phyloP scores from a whole-genome alignment of 2,329 filamentous ascomycete species.

The Aspergillus niger region DNA sequence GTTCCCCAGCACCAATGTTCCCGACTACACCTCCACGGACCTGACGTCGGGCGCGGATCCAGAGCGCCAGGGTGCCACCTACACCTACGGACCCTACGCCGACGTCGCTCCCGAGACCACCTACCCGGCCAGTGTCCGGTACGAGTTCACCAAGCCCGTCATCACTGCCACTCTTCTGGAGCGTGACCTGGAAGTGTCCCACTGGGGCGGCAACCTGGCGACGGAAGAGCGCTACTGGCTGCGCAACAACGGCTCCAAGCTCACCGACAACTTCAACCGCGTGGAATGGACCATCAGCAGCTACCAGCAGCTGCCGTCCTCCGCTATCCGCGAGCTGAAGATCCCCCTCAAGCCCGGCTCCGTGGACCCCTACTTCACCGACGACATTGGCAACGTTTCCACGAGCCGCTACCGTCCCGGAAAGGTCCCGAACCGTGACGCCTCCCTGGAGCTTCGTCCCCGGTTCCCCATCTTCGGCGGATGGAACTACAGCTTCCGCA shows the following conservation, averaged over 20 bases:
- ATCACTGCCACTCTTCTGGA: slow-evolving; percentile 77
- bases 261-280: slow-evolving; percentile 71
- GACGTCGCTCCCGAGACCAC: slow-evolving; percentile 74
- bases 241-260: slow-evolving; percentile 79
- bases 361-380: slow-evolving; percentile 87
- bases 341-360: slow-evolving; percentile 79
- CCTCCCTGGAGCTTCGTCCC: slow-evolving; percentile 86
- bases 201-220: slow-evolving; percentile 96
- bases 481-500: slow-evolving; percentile 97
- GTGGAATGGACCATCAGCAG: slow-evolving; percentile 72
- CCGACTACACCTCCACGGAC: slow-evolving; percentile 75
- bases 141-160: slow-evolving; percentile 93
- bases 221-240: slow-evolving; percentile 93
- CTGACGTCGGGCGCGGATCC: slow-evolving; percentile 67
- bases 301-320: slow-evolving; percentile 75
- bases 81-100: slow-evolving; percentile 84
- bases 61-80: slow-evolving; percentile 78
- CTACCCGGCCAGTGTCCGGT: slow-evolving; percentile 76
- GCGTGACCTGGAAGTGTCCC: slow-evolving; percentile 90
- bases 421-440: slow-evolving; percentile 68
- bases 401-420: slow-evolving; percentile 78
- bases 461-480: slow-evolving; percentile 95
- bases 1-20: slow-evolving; percentile 73
- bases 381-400: slow-evolving; percentile 95
- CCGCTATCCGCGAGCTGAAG: slow-evolving; percentile 77